phyloP scores from a whole-genome alignment of 495 filamentous ascomycete species.

The Tuber aestivum region DNA sequence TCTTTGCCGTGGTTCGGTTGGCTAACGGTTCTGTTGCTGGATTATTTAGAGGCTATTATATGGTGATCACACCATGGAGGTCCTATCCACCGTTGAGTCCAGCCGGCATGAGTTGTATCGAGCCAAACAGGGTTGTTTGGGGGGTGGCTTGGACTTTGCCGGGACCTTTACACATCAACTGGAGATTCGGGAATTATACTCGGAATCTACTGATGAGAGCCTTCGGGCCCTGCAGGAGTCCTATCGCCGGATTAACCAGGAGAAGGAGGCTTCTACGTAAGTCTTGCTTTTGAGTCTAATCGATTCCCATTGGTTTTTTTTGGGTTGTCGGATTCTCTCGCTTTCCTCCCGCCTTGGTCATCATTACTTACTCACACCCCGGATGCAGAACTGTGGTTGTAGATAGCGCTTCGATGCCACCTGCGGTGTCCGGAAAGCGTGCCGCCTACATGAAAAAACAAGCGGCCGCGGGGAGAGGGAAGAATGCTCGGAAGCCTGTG shows the following conservation, averaged over 20 bases:
- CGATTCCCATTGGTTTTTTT: constrained; percentile 8
- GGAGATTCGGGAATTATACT: constrained; percentile 53
- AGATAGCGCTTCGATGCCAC: constrained; percentile 34
- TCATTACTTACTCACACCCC: constrained; percentile 25
- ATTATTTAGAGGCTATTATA: constrained; percentile 50
- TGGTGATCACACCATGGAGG: constrained; percentile 52
- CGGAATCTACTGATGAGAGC: constrained; percentile 47
- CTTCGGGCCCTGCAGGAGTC: constrained; percentile 28
- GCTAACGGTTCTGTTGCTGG: constrained; percentile 39
- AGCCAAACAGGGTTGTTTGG: constrained; percentile 27
- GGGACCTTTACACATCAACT: constrained; percentile 55
- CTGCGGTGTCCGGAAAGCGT: constrained; percentile 26
- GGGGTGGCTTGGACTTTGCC: constrained; percentile 51
- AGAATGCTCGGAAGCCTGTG: constrained; percentile 19
- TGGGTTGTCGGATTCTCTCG: neutral
- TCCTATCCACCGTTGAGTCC: constrained; percentile 49
- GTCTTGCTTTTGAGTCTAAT: constrained; percentile 19
- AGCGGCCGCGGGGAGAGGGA: constrained; percentile 19
- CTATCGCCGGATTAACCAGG: constrained; percentile 32
- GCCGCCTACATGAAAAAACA: constrained; percentile 26
- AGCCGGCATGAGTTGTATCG: constrained; percentile 53
- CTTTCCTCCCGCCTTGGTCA: constrained; percentile 16
- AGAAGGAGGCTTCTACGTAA: constrained; percentile 43
- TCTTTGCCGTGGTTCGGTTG: constrained; percentile 36
- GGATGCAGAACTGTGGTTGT: constrained; percentile 36